phyloP scores from a whole-genome alignment of 176 grass and related monocot genomes.

The Elaeis guineensis region DNA sequence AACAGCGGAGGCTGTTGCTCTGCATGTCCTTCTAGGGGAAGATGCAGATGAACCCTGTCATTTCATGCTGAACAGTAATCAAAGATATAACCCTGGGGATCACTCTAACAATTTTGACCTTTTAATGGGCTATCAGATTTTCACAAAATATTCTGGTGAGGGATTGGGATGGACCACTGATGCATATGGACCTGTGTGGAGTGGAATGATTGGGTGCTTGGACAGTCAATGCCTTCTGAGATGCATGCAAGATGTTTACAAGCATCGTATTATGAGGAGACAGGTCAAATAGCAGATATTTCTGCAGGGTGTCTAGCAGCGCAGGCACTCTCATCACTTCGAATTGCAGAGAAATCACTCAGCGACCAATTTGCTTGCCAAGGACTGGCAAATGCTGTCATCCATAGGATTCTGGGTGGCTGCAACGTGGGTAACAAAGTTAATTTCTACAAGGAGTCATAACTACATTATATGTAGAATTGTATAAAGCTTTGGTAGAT shows the following conservation, averaged over 20 bases:
- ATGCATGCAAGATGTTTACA: constrained; percentile 34
- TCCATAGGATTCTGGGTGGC: constrained; percentile 39
- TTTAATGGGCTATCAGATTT: constrained; percentile 1
- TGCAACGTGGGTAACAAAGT: constrained; percentile 17
- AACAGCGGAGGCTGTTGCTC: constrained; percentile 80
- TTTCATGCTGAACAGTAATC: constrained; percentile 46
- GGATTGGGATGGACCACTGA: not conserved
- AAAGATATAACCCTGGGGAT: constrained; percentile 43
- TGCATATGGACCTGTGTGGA: constrained; percentile 1
- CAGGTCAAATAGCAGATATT: constrained; percentile 25
- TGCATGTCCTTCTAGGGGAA: constrained; percentile 88
- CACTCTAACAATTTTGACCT: constrained; percentile 13
- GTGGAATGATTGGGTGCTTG: constrained; percentile 43
- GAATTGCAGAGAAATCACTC: constrained; percentile 45
- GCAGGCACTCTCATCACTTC: constrained; percentile 60
- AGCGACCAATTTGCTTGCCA: constrained; percentile 13
- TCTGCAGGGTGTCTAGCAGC: constrained; percentile 67
- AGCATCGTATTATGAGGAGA: constrained; percentile 27
- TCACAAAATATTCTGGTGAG: not conserved
- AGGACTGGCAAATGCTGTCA: constrained; percentile 21
- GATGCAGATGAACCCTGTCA: constrained; percentile 62
- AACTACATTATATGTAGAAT: not conserved
- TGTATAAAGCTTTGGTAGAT: too few species aligned
- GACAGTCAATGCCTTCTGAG: constrained; percentile 25
- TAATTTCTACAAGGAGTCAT: constrained; percentile 58